Evolutionary conservation across 768 basidiomycete genomes (phyloP).

Genomic region (Baorangia bicolor): DNA sequence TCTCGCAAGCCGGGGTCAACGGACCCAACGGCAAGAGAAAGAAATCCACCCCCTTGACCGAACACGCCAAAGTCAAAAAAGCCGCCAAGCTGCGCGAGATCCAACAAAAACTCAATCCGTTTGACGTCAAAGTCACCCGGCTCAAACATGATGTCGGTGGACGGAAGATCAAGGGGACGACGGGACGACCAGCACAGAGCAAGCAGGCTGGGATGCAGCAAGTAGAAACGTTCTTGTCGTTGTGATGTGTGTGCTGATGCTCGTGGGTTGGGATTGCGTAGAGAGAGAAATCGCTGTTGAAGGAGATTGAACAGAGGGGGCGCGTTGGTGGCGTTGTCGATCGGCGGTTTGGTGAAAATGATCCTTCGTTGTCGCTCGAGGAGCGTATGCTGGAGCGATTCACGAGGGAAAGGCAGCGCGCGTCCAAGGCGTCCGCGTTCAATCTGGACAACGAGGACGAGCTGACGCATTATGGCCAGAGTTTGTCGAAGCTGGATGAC

Average conservation of each 20-base stretch:
- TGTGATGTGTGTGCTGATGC: conserved; percentile 5
- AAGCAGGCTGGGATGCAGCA: conserved; percentile 90
- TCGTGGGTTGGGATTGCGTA: conserved; percentile 29
- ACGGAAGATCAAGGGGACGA: conserved; percentile 76
- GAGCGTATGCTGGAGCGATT: conserved; percentile 97
- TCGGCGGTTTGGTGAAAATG: conserved; percentile 94
- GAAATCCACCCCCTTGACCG: conserved; percentile 53
- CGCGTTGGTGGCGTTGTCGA: conserved; percentile 90
- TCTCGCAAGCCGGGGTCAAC: conserved; percentile 76
- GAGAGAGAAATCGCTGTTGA: conserved; percentile 86
- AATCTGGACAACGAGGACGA: conserved; percentile 92
- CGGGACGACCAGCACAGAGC: conserved; percentile 81
- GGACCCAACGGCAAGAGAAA: conserved; percentile 66
- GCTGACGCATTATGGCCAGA: conserved; percentile 89
- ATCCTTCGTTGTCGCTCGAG: conserved; percentile 89
- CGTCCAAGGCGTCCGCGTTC: conserved; percentile 75
- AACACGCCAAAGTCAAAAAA: conserved; percentile 81
- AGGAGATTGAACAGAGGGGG: conserved; percentile 80
- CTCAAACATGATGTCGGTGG: conserved; percentile 93
- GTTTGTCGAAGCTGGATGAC: conserved; percentile 79
- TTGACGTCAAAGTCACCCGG: conserved; percentile 90
- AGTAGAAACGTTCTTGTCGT: conserved; percentile 43
- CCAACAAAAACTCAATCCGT: conserved; percentile 84
- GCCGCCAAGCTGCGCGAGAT: conserved; percentile 81
- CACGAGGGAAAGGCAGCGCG: conserved; percentile 81